These are phyloP conservation scores for Coniochaeta sp. DNA, from an alignment of 2,329 filamentous ascomycete genomes.

Conservation along the genomic window DNA sequence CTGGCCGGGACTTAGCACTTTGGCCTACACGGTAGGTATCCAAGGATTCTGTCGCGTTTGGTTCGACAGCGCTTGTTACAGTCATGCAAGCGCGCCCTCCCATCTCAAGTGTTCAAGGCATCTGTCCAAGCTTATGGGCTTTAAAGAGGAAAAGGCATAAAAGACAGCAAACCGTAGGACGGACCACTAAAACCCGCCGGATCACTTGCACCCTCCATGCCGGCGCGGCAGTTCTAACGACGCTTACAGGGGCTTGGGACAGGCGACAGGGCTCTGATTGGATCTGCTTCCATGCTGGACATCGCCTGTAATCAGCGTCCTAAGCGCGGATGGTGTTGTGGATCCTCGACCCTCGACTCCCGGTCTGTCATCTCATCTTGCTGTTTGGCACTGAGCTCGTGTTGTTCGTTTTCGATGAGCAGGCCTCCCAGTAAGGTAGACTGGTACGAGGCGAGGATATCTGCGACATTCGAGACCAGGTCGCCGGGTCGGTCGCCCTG, in stretches of 20 bases:
- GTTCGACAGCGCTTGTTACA: background rate
- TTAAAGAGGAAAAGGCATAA: background rate
- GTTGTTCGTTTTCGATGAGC: no score
- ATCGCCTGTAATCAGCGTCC: background rate
- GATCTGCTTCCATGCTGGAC: background rate
- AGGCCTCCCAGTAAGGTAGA: no score
- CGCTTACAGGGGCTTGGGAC: background rate
- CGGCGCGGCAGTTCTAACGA: background rate
- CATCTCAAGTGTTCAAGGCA: no score
- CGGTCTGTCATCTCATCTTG: background rate
- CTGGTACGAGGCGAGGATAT: no score
- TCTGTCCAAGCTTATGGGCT: no score
- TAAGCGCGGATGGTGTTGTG: background rate
- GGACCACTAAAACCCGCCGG: background rate
- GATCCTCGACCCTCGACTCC: no score
- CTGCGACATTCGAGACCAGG: background rate
- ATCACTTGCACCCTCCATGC: no score
- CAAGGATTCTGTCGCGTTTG: background rate
- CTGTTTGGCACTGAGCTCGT: background rate
- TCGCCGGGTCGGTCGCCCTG: background rate
- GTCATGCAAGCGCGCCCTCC: background rate
- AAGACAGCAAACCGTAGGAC: background rate
- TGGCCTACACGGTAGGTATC: background rate
- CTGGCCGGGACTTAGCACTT: background rate
- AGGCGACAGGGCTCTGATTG: background rate